Conservation (phyloP, 257 asterid genomes). For the Capsicum rhomboideum region DNA sequence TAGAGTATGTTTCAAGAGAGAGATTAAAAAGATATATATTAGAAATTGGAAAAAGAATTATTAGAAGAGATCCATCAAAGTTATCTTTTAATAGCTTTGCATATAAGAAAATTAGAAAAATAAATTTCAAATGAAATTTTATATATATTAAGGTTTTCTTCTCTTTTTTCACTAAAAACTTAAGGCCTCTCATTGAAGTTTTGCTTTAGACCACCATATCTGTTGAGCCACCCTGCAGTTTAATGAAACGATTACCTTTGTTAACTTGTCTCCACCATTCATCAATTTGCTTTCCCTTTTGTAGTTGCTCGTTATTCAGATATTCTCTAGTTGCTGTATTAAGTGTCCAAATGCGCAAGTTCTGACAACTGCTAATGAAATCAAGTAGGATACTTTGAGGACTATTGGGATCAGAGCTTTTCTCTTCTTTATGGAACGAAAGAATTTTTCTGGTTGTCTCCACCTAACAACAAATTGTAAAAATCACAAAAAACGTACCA, state of each 20-base stretch:
- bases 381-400: constrained; percentile 90
- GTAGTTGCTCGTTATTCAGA: constrained; percentile 89
- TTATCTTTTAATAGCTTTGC: no score
- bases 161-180: no score
- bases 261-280: constrained; percentile 99
- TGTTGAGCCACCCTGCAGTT: neutral
- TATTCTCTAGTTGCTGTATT: constrained; percentile 87
- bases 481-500: neutral
- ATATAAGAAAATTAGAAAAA: no score
- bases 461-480: constrained; percentile 49
- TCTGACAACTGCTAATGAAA: constrained; percentile 97
- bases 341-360: constrained; percentile 88
- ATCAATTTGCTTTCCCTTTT: constrained; percentile 97
- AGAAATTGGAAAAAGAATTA: no score
- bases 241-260: constrained; percentile 52
- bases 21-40: neutral
- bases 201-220: no score
- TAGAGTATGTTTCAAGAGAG: neutral
- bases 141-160: neutral
- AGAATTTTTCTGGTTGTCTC: constrained; percentile 90
- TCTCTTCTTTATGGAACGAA: constrained; percentile 89
- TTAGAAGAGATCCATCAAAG: no score
- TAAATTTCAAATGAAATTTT: neutral
- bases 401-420: constrained; percentile 77
- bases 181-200: neutral